phyloP scores from a whole-genome alignment of 2,329 filamentous ascomycete species.

The Colletotrichum siamense region DNA sequence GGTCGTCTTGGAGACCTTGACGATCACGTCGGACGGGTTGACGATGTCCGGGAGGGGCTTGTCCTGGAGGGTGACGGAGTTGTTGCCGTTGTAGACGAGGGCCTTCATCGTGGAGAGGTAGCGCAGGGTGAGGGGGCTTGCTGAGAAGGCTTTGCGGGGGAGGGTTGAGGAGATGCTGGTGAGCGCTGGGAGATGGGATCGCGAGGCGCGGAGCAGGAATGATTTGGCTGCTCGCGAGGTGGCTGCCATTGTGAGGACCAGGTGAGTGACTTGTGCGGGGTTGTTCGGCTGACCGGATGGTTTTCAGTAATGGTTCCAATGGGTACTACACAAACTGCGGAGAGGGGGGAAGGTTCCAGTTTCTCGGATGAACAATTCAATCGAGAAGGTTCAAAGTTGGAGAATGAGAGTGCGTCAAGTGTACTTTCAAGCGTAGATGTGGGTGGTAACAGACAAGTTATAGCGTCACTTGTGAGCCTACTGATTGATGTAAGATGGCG shows the following conservation, averaged over 20 bases:
- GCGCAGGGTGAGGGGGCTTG: not conserved
- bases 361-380: not conserved
- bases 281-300: not conserved
- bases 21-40: slow-evolving; percentile 35
- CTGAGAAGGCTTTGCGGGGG: not conserved
- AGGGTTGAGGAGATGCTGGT: not conserved
- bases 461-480: not conserved
- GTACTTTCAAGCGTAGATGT: not conserved
- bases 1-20: slow-evolving; percentile 37
- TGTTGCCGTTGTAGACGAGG: slow-evolving; percentile 45
- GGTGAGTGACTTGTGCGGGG: not conserved
- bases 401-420: not conserved
- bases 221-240: not conserved
- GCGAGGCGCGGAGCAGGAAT: not conserved
- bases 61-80: slow-evolving; percentile 39
- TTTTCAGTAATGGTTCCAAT: not conserved
- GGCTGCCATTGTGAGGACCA: not conserved
- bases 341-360: not conserved
- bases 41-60: slow-evolving; percentile 31
- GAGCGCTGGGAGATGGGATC: not conserved
- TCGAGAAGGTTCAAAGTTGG: not conserved
- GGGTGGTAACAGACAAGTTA: not conserved
- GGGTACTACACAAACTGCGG: not conserved
- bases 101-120: slow-evolving; percentile 45
- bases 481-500: not conserved